phyloP scores from a whole-genome alignment of 75 land plant genomes.

The Cunninghamia lanceolata region DNA sequence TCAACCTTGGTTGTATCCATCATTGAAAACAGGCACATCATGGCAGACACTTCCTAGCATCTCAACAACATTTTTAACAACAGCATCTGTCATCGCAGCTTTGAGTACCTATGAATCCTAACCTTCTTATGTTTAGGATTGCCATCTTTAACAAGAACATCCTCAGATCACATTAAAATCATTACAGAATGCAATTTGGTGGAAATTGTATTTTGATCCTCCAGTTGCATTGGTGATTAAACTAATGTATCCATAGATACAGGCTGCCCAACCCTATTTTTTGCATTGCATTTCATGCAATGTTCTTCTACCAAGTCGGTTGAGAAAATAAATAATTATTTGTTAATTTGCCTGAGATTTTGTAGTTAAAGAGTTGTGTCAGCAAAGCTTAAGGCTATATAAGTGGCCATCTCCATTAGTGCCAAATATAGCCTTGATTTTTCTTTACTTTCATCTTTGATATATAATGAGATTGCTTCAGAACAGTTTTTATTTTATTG shows the following conservation, averaged over 20 bases:
- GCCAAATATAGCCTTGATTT: not conserved
- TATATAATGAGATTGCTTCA: not conserved
- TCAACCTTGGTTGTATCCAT: conserved; percentile 73
- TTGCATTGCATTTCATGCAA: not conserved
- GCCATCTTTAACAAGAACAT: not conserved
- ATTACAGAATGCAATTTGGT: not conserved
- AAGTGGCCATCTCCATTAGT: not conserved
- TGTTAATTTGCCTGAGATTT: not conserved
- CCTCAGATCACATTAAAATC: not conserved
- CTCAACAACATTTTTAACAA: conserved; percentile 61
- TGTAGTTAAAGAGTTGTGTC: not conserved
- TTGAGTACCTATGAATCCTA: conserved; percentile 49
- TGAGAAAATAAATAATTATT: not conserved
- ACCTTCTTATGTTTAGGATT: not conserved
- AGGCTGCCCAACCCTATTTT: not conserved
- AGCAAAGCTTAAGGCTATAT: not conserved
- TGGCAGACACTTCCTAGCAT: conserved; percentile 90
- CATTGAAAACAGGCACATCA: conserved; percentile 44
- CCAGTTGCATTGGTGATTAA: not conserved
- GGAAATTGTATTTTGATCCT: not conserved
- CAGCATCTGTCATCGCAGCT: conserved; percentile 82
- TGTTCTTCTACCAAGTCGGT: not conserved
- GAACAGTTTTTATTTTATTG: not conserved
- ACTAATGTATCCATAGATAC: not conserved
- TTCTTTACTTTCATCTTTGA: not conserved